Conservation (phyloP, 495 filamentous ascomycete species). For the Trichoderma parareesei region DNA sequence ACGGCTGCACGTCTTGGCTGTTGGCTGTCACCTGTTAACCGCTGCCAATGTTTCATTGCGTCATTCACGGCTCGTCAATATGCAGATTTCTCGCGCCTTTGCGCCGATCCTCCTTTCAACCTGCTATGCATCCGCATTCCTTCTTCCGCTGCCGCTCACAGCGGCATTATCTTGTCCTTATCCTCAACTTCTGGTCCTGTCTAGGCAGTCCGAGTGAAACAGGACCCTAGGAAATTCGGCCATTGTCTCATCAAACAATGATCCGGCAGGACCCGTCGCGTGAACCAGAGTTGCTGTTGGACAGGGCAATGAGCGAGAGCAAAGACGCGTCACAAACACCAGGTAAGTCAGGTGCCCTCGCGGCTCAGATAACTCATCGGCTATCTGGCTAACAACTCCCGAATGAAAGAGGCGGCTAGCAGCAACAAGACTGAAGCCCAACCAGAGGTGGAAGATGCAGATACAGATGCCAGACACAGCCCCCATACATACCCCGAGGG, state of each 20-base stretch:
- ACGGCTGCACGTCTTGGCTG: too few species aligned
- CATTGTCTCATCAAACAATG: background rate
- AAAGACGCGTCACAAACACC: background rate
- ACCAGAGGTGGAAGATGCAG: background rate
- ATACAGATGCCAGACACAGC: background rate
- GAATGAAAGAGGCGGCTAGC: background rate
- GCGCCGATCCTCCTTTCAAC: too few species aligned
- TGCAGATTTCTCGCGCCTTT: too few species aligned
- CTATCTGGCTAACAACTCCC: background rate
- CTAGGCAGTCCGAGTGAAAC: background rate
- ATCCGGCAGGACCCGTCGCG: background rate
- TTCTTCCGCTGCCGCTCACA: too few species aligned
- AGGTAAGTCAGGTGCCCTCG: background rate
- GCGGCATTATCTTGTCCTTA: background rate
- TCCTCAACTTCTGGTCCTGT: background rate
- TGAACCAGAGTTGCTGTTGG: background rate
- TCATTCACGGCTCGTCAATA: too few species aligned
- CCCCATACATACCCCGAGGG: conserved; percentile 48
- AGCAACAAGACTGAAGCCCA: background rate
- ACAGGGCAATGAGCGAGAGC: background rate
- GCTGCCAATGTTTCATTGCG: too few species aligned
- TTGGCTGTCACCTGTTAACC: too few species aligned
- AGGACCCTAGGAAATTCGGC: background rate
- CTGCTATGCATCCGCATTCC: too few species aligned
- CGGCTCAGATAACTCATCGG: background rate